Base-by-base conservation (phyloP, 306 rosid genomes). In the Vigna radiata region DNA sequence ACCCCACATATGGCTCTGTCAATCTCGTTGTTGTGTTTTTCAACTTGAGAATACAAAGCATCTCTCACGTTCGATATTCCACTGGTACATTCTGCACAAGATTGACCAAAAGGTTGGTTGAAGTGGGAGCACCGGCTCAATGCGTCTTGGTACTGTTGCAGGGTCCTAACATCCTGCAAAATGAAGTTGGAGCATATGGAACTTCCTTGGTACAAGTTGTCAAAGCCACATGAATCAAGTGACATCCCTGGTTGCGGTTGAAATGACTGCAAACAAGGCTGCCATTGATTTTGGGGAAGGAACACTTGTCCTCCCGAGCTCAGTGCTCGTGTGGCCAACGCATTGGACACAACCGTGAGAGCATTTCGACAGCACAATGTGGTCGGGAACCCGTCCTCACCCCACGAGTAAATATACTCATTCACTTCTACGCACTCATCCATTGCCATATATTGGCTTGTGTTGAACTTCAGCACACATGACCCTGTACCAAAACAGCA, bases 301-400 rank as follows among this genome's bases (percentile, higher is more conserved):
- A 91, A 89, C 6, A 90, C 1, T 39, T 37, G 70, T 19, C 16
- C 36, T 1, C 23, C 46, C 0, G 74, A 7, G 41, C 3, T 11
- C 1, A 7, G 50, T 0, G 65, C 81, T 0, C 58, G 70, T 5
- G 15, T 23, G 12, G 93, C 91, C 27, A 91, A 29, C 4, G 91
- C 96, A 8, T 76, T 58, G 7, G 96, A 68, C 4, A 89, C 11
- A 13, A 86, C 39, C 2, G 85, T 70, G 5, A 90, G 86, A 52
- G 84, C 86, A 15, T 90, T 89, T 3, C 91, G 86, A 53, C 98
- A 94, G 84, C 98, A 94, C 0, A 84, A 49, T 2, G 83, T 87
- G 10, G 59, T 53, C 1, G 86, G 87, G 70, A 85, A 78, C 15
- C 83, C 82, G 8, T 75, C 76, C 63, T 78, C 55, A 7, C 76